These are phyloP conservation scores for Strobilomyces confusus DNA, from an alignment of 768 basidiomycete genomes.

Conservation along the genomic window DNA sequence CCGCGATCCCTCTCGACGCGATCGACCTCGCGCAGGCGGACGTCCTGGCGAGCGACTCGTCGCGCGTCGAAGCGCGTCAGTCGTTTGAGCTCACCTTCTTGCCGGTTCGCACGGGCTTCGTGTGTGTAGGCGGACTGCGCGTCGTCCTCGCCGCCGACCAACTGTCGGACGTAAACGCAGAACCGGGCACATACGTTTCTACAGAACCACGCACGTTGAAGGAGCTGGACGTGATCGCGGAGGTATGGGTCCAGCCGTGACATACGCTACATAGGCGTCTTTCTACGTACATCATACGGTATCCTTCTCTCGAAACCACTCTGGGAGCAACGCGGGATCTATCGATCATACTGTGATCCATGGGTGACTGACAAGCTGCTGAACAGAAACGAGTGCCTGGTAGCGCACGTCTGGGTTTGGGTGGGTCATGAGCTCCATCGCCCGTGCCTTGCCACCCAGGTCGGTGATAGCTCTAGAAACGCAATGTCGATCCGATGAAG, in stretches of 20 bases:
- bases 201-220: slow-evolving; percentile 49
- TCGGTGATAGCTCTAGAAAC: slow-evolving; percentile 67
- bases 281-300: slow-evolving; percentile 7
- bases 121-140: slow-evolving; percentile 65
- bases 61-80: slow-evolving; percentile 40
- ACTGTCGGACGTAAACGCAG: slow-evolving; percentile 35
- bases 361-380: slow-evolving; percentile 87
- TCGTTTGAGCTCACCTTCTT: slow-evolving; percentile 65
- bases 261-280: slow-evolving; percentile 5
- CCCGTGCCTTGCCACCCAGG: slow-evolving; percentile 79
- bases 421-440: slow-evolving; percentile 93
- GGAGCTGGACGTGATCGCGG: slow-evolving; percentile 69
- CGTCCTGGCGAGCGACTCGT: slow-evolving; percentile 4
- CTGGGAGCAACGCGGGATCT: background rate
- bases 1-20: slow-evolving; percentile 43
- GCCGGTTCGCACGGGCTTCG: slow-evolving; percentile 56
- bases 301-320: background rate
- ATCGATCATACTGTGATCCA: slow-evolving; percentile 50
- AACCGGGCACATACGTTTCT: slow-evolving; percentile 20
- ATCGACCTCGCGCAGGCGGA: slow-evolving; percentile 33
- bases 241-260: slow-evolving; percentile 58
- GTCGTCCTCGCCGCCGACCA: slow-evolving; percentile 60
- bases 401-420: slow-evolving; percentile 86
- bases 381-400: slow-evolving; percentile 85
- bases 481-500: background rate